A percentile compares a stretch with the other conserved stretches of the same genome.
Evolutionary conservation across 2,329 filamentous ascomycete genomes (phyloP).

Genomic region (Blastomyces silverae): DNA sequence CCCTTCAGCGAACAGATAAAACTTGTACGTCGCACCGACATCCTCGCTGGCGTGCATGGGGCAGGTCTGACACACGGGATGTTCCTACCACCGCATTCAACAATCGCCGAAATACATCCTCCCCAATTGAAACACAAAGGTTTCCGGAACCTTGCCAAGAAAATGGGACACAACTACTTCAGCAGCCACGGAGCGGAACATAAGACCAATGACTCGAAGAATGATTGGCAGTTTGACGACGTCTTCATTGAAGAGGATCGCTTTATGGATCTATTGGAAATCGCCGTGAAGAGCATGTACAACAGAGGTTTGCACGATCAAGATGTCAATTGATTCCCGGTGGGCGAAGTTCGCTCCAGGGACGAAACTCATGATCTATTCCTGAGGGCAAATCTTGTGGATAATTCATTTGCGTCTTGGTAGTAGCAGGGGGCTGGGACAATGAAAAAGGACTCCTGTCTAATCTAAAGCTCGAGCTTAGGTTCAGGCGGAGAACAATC

Average conservation of each 20-base stretch:
- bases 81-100: constrained; percentile 34
- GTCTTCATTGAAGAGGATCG: constrained; percentile 25
- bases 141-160: constrained; percentile 40
- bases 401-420: not conserved
- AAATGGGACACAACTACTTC: constrained; percentile 37
- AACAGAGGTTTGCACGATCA: constrained; percentile 19
- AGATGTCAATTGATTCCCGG: constrained; percentile 15
- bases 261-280: constrained; percentile 27
- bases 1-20: constrained; percentile 36
- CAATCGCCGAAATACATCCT: constrained; percentile 43
- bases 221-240: constrained; percentile 27
- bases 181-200: constrained; percentile 29
- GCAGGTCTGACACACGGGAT: constrained; percentile 41
- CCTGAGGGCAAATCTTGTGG: not conserved
- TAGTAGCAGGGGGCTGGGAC: not conserved
- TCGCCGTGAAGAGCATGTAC: constrained; percentile 24
- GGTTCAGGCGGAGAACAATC: not conserved
- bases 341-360: not conserved
- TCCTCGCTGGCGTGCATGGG: constrained; percentile 43
- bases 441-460: not conserved
- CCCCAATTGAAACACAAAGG: constrained; percentile 32
- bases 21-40: constrained; percentile 35
- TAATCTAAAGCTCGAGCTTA: not conserved
- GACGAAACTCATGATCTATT: not conserved
- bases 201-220: constrained; percentile 6